A percentile compares a stretch with the other conserved stretches of the same genome.
Conservation (phyloP, 306 rosid genomes). For the Fragaria ananassa region DNA sequence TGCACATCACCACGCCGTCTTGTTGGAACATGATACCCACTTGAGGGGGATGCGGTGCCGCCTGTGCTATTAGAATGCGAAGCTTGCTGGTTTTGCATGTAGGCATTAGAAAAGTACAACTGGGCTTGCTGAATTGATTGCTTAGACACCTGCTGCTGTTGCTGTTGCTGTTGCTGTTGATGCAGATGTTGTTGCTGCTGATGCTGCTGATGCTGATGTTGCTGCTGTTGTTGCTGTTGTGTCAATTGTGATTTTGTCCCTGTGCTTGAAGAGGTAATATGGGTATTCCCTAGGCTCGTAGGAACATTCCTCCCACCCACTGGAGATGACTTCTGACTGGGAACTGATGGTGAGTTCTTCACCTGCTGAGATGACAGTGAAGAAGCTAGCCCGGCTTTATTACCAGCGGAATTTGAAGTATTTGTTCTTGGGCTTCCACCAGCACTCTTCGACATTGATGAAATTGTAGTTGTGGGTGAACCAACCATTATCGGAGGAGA, state of each 20-base stretch:
- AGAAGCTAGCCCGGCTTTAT: slow-evolving; percentile 63
- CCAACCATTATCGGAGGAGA: slow-evolving; percentile 78
- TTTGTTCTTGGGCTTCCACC: slow-evolving; percentile 89
- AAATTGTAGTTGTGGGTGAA: slow-evolving; percentile 79
- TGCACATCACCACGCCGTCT: slow-evolving; percentile 66
- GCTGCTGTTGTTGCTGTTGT: slow-evolving; percentile 52
- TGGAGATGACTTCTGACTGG: slow-evolving; percentile 76
- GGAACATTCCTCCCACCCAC: slow-evolving; percentile 70
- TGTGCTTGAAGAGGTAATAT: slow-evolving; percentile 44
- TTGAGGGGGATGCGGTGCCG: slow-evolving; percentile 44
- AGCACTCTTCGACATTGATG: slow-evolving; percentile 76
- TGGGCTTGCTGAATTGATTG: slow-evolving; percentile 65
- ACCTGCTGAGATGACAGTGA: slow-evolving; percentile 69
- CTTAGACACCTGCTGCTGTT: slow-evolving; percentile 45
- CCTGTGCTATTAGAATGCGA: slow-evolving; percentile 54
- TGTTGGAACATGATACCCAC: slow-evolving; percentile 43
- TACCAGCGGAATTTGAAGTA: slow-evolving; percentile 50
- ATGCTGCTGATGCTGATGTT: neutral
- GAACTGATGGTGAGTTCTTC: slow-evolving; percentile 45
- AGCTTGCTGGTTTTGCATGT: slow-evolving; percentile 55
- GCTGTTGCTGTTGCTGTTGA: slow-evolving; percentile 39
- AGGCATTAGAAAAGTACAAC: slow-evolving; percentile 45
- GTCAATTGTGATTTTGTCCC: slow-evolving; percentile 53
- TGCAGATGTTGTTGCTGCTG: slow-evolving; percentile 18
- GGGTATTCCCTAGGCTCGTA: slow-evolving; percentile 68